Evolutionary conservation across 2,329 filamentous ascomycete species (phyloP), one percentile per base, ranked within the genome.

Genomic region (Fusarium hainanense): DNA sequence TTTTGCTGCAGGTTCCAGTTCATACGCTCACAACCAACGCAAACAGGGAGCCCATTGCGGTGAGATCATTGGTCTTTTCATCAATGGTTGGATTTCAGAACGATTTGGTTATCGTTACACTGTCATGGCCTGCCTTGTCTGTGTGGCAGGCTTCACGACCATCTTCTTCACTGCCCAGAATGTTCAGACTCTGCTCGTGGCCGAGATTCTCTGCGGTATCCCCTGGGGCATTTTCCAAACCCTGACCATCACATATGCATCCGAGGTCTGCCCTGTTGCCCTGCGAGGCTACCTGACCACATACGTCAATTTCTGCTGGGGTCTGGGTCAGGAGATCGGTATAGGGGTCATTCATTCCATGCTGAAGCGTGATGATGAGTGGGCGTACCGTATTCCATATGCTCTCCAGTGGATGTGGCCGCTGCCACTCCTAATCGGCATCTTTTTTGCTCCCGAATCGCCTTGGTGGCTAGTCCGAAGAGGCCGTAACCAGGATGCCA

Each of bases 351-450:
- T 93, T 74, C 89, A 88, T 76, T 84, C 86, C 67, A 90, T 93
- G 84, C 80, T 92, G 40, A 80, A 85, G 75, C 86, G 90, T 46
- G 77, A 86, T 7, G 90, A 92, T 71, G 84, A 92, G 77, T 91
- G 89, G 89, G 87, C 88, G 0, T 92, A 90, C 78, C 85, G 89
- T 47, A 90, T 92, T 58, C 91, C 91, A 2, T 93, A 91, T 70
- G 90, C 87, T 2, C 81, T 93, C 42, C 91, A 93, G 80, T 93
- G 91, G 91, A 91, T 93, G 83, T 93, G 90, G 90, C 90, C 91
- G 0, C 77, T 91, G 9, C 90, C 90, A 4, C 83, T 93, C 10
- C 84, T 89, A 48, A 79, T 92, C 57, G 90, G 88, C 63, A 88
- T 93, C 69, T 87, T 80, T 72, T 88, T 92, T 59, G 90, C 90